Conservation (phyloP, 2,329 filamentous ascomycete genomes). For the Lachnellula arida region DNA sequence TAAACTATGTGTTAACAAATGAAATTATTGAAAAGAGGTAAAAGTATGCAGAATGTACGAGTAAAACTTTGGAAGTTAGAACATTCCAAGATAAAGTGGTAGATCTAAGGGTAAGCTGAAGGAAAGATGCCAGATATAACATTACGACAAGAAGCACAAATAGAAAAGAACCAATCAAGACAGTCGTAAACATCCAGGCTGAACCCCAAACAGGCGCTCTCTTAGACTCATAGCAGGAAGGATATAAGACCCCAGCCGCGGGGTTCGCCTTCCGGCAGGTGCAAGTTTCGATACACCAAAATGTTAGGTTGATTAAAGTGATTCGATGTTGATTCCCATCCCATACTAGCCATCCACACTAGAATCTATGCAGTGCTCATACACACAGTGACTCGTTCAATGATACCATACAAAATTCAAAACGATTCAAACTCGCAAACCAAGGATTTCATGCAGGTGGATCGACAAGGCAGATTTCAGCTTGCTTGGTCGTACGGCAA, state of each 20-base stretch:
- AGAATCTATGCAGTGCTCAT: not conserved
- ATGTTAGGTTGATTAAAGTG: not conserved
- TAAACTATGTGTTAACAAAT: not conserved
- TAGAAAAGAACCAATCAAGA: not conserved
- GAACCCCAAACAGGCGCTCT: not conserved
- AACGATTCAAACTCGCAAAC: not conserved
- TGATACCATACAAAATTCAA: not conserved
- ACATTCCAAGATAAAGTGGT: not conserved
- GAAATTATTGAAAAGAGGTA: not conserved
- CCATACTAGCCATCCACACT: not conserved
- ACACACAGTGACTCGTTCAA: not conserved
- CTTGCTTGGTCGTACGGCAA: not conserved
- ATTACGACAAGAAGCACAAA: not conserved
- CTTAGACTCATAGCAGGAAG: not conserved
- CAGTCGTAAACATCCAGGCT: not conserved
- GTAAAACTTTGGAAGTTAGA: no score
- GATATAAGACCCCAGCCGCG: not conserved
- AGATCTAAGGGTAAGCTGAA: not conserved
- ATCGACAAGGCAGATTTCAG: slow-evolving; percentile 3
- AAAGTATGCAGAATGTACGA: not conserved
- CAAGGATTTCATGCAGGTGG: not conserved
- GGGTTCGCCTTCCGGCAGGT: not conserved
- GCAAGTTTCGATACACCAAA: not conserved
- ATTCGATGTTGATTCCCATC: not conserved
- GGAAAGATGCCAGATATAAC: not conserved